Evolutionary conservation across 164 flowering plant genomes (phyloP), one percentile per base, ranked within the genome.

Genomic region (Litsea cubeba): DNA sequence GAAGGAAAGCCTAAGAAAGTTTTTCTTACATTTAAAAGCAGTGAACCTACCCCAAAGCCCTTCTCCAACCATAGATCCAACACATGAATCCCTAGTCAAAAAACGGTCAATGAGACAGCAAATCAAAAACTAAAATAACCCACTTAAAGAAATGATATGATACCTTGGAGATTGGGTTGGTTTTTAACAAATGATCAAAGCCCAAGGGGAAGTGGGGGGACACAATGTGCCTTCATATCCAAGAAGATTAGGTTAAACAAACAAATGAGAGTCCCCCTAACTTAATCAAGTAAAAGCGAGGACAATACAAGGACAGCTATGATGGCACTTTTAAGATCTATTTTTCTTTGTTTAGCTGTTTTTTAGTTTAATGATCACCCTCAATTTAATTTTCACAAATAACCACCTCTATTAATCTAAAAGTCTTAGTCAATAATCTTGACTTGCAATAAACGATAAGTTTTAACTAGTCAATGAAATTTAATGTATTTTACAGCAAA

Each of bases 101-200:
- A 40, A 30, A 25, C 3, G 54, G 40, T 11, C 57, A 15, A 28
- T 28, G 12, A 71, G 54, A 71, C 22, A 65, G 46, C 24, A 2
- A 5, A 12, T 18, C 23, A 68, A 40, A 40, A 23, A 17, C 17
- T 46, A 20, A 46, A 23, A 46, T 26, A 25, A 68, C 24, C 50
- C 62, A 6, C 30, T 54, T 20, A 60, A 57, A 58, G 65, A 50
- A 50, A 20, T 22, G n/a, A 12, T n/a, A 46, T 46, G 54, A 68
- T 25, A 22, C 72, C 69, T 77, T 10, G 75, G 79, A 77, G 72
- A 72, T 68, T 77, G 72, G 71, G 72, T 20, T 57, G 65, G 58
- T 46, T 20, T 20, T 66, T 65, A 54, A 14, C 8, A 49, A 72
- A 68, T 72, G 23, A 68, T 62, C 60, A 60, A 72, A 49, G 68